Conservation (phyloP, 345 rosid species). For the Gossypium mustelinum region DNA sequence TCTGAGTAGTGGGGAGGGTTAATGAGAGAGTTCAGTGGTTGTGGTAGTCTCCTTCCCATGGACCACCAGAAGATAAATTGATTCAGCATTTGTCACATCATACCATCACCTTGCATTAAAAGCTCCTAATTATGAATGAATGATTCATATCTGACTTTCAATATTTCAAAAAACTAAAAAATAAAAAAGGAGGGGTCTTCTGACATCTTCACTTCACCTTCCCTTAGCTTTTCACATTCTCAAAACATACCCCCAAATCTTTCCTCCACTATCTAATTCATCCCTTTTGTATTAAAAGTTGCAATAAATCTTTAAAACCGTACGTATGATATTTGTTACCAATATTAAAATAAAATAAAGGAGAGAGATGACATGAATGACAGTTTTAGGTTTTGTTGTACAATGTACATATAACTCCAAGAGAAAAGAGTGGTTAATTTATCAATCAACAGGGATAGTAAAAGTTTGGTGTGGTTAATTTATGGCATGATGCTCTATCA, state of each 20-base stretch:
- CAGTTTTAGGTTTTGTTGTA: not conserved
- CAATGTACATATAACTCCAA: not conserved
- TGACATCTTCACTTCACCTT: not conserved
- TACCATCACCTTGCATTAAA: conserved; percentile 28
- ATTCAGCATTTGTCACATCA: conserved; percentile 21
- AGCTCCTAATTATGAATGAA: conserved; percentile 37
- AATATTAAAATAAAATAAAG: not conserved
- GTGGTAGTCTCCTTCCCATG: not conserved
- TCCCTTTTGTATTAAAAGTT: not conserved
- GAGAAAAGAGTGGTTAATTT: not conserved
- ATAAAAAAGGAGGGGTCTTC: not conserved
- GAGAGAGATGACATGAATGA: not conserved
- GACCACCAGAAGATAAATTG: conserved; percentile 12
- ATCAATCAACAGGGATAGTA: not conserved
- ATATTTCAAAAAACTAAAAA: not conserved
- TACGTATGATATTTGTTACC: not conserved
- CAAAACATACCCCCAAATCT: not conserved
- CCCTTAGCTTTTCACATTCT: not conserved
- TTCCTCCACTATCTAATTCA: not conserved
- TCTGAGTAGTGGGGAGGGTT: conserved; percentile 1
- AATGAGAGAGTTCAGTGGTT: not conserved
- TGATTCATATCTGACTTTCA: conserved; percentile 23
- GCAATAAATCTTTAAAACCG: not conserved
- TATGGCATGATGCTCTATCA: not conserved
- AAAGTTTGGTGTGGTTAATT: not conserved